A percentile compares a stretch with the other conserved stretches of the same genome.
Conservation (phyloP, 805 yeast species). For the Teunomyces panamensis region DNA sequence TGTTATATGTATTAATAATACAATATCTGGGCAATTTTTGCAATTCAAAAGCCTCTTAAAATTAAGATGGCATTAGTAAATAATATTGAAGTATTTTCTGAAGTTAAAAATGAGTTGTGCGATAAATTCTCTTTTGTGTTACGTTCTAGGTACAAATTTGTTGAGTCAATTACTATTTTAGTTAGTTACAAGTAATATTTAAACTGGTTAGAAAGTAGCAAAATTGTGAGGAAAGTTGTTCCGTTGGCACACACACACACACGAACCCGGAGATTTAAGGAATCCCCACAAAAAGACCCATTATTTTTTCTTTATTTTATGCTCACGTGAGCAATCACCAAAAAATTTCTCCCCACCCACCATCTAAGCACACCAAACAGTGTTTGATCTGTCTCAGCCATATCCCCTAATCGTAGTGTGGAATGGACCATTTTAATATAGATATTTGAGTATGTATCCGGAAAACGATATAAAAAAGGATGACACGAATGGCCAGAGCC, state of each 20-base stretch:
- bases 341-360: not conserved
- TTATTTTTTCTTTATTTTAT: not conserved
- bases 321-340: slow-evolving; percentile 3
- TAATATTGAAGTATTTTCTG: too few species aligned
- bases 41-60: too few species aligned
- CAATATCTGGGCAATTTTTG: too few species aligned
- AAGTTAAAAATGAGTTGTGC: too few species aligned
- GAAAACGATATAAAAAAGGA: not conserved
- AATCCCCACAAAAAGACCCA: not conserved
- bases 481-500: not conserved
- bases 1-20: too few species aligned
- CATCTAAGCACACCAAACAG: not conserved
- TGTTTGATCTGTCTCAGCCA: not conserved
- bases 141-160: not conserved
- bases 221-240: too few species aligned
- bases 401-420: not conserved
- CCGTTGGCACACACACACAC: too few species aligned
- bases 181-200: too few species aligned
- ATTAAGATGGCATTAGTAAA: too few species aligned
- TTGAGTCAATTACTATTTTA: too few species aligned
- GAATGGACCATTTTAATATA: not conserved
- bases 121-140: not conserved
- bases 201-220: too few species aligned
- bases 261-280: not conserved
- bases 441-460: not conserved